Evolutionary conservation across 805 yeast species (phyloP).

Genomic region (Yamadazyma laniorum): DNA sequence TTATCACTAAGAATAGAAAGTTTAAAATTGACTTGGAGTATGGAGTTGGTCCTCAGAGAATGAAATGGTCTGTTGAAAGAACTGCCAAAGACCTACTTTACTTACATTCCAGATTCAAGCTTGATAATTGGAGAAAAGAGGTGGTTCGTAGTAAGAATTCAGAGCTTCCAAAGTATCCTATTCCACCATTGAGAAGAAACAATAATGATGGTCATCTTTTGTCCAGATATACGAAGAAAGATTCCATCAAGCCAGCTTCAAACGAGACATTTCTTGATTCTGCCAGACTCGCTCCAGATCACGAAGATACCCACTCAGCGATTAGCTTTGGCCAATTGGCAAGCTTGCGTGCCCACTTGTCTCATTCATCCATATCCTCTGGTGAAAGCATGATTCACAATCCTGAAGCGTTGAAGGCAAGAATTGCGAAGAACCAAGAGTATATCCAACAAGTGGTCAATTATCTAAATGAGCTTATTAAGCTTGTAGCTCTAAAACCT

Average conservation of each 20-base stretch:
- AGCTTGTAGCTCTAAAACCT: conserved; percentile 63
- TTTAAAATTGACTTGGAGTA: conserved; percentile 80
- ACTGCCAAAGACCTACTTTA: conserved; percentile 69
- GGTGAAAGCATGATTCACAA: conserved; percentile 16
- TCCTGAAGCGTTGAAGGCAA: conserved; percentile 30
- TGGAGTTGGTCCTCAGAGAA: conserved; percentile 76
- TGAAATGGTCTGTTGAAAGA: conserved; percentile 78
- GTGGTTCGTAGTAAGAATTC: conserved; percentile 31
- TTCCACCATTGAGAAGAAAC: conserved; percentile 34
- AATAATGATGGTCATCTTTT: conserved; percentile 3
- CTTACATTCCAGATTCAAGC: conserved; percentile 66
- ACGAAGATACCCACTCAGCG: conserved; percentile 15
- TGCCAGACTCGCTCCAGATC: conserved; percentile 1
- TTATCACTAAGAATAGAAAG: conserved; percentile 40
- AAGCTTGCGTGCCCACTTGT: conserved; percentile 29
- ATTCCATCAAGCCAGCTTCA: background rate
- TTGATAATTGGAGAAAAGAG: conserved; percentile 39
- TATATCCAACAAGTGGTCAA: conserved; percentile 53
- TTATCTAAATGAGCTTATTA: conserved; percentile 63
- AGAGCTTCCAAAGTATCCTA: conserved; percentile 46
- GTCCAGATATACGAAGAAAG: conserved; percentile 3
- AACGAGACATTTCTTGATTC: background rate
- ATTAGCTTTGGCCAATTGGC: conserved; percentile 23
- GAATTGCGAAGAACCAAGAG: conserved; percentile 31
- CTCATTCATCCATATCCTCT: conserved; percentile 22